A percentile compares a stretch with the other conserved stretches of the same genome.
Conservation (phyloP, 345 rosid species). For the Aurinia saxatilis region DNA sequence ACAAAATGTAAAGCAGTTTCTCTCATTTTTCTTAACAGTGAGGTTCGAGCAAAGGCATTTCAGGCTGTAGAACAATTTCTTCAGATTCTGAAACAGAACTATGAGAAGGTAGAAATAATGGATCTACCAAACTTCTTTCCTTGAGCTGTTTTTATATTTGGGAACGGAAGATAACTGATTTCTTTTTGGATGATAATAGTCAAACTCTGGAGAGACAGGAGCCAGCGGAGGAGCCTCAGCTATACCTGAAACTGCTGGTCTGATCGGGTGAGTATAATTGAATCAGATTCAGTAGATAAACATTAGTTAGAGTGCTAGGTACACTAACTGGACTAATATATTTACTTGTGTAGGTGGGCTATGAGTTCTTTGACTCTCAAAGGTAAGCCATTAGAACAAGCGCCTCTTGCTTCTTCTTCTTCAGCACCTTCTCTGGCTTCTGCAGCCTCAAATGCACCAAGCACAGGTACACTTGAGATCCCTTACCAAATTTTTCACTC, state of each 20-base stretch:
- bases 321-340: background rate
- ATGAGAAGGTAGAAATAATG: constrained; percentile 56
- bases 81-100: constrained; percentile 71
- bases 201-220: constrained; percentile 53
- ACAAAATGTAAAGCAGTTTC: constrained; percentile 2
- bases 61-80: constrained; percentile 91
- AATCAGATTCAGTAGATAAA: background rate
- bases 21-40: constrained; percentile 47
- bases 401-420: constrained; percentile 54
- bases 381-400: constrained; percentile 86
- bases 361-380: constrained; percentile 95
- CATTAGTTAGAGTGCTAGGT: background rate
- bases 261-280: constrained; percentile 66
- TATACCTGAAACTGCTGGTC: constrained; percentile 76
- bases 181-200: constrained; percentile 29
- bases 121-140: background rate
- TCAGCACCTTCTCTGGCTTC: constrained; percentile 42
- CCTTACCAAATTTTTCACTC: background rate
- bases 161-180: background rate
- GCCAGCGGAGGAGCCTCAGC: constrained; percentile 54
- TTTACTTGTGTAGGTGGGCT: constrained; percentile 67
- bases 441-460: constrained; percentile 46
- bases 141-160: background rate
- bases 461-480: constrained; percentile 47
- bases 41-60: constrained; percentile 90